Percentiles rank a stretch among this genome's conserved stretches.
Conservation (phyloP, 2,329 filamentous ascomycete species). For the Penicillium sp. region DNA sequence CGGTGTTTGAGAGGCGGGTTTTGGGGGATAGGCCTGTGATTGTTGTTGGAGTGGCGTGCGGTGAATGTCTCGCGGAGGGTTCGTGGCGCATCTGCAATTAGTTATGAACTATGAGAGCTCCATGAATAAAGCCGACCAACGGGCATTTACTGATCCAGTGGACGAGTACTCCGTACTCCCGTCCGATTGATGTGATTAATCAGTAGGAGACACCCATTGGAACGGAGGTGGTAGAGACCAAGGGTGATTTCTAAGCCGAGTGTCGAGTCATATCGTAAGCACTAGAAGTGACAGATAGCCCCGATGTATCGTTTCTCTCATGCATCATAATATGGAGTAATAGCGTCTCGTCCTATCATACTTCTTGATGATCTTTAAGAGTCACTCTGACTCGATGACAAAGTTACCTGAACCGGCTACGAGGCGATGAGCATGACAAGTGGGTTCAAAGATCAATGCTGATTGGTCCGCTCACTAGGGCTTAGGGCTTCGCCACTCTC, state of each 20-base stretch:
- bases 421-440: background rate
- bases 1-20: background rate
- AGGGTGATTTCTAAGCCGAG: background rate
- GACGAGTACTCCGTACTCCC: background rate
- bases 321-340: background rate
- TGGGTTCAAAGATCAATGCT: slow-evolving; percentile 11
- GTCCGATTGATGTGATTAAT: background rate
- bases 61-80: slow-evolving; percentile 7
- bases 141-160: slow-evolving; percentile 9
- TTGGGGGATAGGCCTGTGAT: slow-evolving; percentile 8
- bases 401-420: slow-evolving; percentile 1
- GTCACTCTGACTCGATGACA: background rate
- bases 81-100: slow-evolving; percentile 7
- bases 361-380: background rate
- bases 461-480: slow-evolving; percentile 40
- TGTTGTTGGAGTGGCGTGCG: slow-evolving; percentile 4
- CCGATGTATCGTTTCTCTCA: background rate
- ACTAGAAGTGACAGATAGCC: background rate
- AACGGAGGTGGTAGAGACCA: background rate
- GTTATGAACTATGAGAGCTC: slow-evolving; percentile 11
- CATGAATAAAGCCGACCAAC: slow-evolving; percentile 2
- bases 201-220: background rate
- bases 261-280: background rate
- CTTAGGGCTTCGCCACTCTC: slow-evolving; percentile 46
- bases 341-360: background rate